Evolutionary conservation across 1,284 basidiomycete genomes (phyloP), one percentile per base, ranked within the genome.

Genomic region (Leccinum variabile): DNA sequence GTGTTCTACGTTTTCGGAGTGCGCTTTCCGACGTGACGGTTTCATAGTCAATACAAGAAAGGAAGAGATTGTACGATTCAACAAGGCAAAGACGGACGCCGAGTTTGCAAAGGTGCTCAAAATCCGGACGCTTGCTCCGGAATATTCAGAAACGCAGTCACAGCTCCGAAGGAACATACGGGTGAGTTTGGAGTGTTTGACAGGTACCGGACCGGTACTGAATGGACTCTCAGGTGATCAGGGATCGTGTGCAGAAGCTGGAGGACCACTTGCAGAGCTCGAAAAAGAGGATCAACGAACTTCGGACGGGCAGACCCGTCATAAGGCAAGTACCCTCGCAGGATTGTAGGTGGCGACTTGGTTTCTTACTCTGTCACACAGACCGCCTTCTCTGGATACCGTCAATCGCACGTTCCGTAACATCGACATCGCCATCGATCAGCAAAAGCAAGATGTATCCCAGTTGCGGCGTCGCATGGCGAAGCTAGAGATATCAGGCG

Each of bases 341-440:
- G 60, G 25, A 9, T 35, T 14, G 16, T 14, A 25, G 52, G 0
- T n/a, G 10, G 11, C 56, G 9, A 41, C 7, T 22, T 55, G 28
- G 32, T 44, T 9, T 35, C n/a, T 59, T 58, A 56, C 54, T 52
- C 57, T 35, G 59, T n/a, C 11, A 30, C 18, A 61, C 69, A 94
- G 91, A 67, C 84, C 91, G 7, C 94, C 94, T 0, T 88, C 91
- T 10, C 76, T 96, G 54, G 94, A 94, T 69, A 90, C 91, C 0
- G 84, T 96, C 69, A 88, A 91, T 65, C 84, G 93, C 32, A 91
- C 92, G 0, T 91, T 89, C 68, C 85, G 89, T 55, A 95, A 95
- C 73, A 92, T 96, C 66, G 89, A 91, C 56, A 70, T 84, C 22
- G 85, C 85, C 1, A 81, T 92, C 59, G 80, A 83, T 35, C 85